Base-by-base conservation (phyloP, 2,329 filamentous ascomycete genomes). In the Zymoseptoria passerinii region DNA sequence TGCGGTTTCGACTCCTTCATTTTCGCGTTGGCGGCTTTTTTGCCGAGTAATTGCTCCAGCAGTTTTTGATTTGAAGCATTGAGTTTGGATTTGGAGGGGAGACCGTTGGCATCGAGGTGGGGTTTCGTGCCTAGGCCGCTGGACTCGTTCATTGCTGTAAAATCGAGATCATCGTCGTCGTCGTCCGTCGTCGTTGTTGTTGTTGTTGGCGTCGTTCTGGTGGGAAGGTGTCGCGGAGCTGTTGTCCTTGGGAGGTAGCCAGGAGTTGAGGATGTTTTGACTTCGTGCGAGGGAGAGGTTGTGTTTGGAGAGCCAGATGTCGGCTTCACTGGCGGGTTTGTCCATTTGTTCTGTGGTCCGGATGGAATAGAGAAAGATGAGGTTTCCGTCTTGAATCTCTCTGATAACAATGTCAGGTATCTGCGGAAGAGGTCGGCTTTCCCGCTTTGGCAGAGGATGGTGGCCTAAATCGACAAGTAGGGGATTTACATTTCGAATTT, bases 221-320 rank as follows among this genome's bases (percentile, higher is more conserved):
- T 4, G 16, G 7, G 4, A 8, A 7, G 49, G 18, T 16, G 28
- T 48, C 23, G 49, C 6, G 13, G 20, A 19, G 54, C 76, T 73
- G 20, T 73, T 69, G 16, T 68, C 8, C 58, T 13, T 74, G 68
- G 71, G 73, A 16, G 78, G 70, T 8, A 84, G 76, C 79, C 80
- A 80, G 63, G 81, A 83, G 54, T 79, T 75, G 58, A 84, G 72
- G n/a, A 82, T 70, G 44, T 76, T 76, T 61, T 82, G 79, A 55
- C 77, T 78, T 51, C 79, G 77, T 8, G 81, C 80, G 5, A 82
- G 70, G 4, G 75, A 76, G 52, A 84, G 74, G 61, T 78, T 82
- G 35, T 80, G 73, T 54, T 75, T 74, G 64, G 82, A 83, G 54
- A 80, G 75, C 53, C 83, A 76, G 28, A 83, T 71, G 61, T 84